Evolutionary conservation across 176 grass and related monocot species (phyloP).

Genomic region (Thalia dealbata): DNA sequence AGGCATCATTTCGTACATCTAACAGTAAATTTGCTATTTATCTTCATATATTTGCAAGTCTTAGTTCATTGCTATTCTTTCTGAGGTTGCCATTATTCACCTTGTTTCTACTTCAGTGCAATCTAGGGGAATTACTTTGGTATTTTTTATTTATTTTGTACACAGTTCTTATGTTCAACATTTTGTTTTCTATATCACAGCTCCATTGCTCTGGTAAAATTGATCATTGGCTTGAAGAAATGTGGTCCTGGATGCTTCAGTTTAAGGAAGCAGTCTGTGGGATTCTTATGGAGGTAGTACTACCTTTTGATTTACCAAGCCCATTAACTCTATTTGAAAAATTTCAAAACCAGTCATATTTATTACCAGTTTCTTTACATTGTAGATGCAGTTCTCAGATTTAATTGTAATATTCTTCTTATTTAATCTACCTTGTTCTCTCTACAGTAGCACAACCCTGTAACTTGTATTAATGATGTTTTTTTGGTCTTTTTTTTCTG

Average conservation of each 20-base stretch:
- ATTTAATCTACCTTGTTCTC: not conserved
- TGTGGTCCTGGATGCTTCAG: slow-evolving; percentile 75
- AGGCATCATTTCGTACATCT: not conserved
- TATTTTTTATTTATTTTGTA: not conserved
- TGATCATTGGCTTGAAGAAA: slow-evolving; percentile 83
- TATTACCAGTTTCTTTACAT: not conserved
- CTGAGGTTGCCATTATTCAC: not conserved
- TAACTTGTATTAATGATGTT: not conserved
- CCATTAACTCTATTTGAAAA: not conserved
- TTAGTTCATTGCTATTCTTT: not conserved
- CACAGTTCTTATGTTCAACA: slow-evolving; percentile 9
- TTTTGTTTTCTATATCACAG: slow-evolving; percentile 39
- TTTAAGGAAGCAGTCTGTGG: slow-evolving; percentile 65
- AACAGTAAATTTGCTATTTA: not conserved
- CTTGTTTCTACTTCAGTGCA: slow-evolving; percentile 1
- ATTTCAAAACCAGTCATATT: not conserved
- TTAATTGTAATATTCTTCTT: not conserved
- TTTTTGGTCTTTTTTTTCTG: slow-evolving; percentile 13
- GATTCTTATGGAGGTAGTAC: slow-evolving; percentile 52
- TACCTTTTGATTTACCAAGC: not conserved
- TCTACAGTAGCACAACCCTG: not conserved
- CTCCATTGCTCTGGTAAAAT: slow-evolving; percentile 56
- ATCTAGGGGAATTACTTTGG: not conserved
- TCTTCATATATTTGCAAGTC: not conserved
- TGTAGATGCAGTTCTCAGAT: not conserved